A percentile compares a stretch with the other conserved stretches of the same genome.
These are phyloP conservation scores for Corchorus capsularis DNA, from an alignment of 345 rosid genomes.

Conservation along the genomic window DNA sequence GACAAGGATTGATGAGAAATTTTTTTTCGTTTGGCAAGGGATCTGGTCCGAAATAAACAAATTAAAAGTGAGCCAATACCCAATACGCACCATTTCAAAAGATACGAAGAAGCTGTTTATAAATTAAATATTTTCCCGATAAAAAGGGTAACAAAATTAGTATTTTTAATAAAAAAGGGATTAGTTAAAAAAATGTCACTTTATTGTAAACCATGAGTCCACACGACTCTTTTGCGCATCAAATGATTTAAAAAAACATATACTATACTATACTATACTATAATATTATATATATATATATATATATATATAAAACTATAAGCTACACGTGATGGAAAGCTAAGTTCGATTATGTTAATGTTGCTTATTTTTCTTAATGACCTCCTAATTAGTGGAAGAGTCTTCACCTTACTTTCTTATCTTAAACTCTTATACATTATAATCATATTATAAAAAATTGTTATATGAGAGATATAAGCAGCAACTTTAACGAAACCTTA, in stretches of 20 bases:
- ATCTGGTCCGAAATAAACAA: not conserved
- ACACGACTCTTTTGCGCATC: not conserved
- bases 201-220: not conserved
- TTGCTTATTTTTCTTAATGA: not conserved
- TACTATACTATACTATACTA: too few species aligned
- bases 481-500: not conserved
- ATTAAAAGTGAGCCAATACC: not conserved
- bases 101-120: too few species aligned
- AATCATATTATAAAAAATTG: not conserved
- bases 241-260: not conserved
- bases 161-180: too few species aligned
- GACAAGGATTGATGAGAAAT: not conserved
- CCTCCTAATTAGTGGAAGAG: constrained; percentile 15
- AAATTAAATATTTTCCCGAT: too few species aligned
- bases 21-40: not conserved
- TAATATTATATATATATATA: too few species aligned
- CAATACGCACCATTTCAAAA: too few species aligned
- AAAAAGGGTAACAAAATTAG: too few species aligned
- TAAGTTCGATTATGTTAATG: constrained; percentile 5
- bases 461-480: not conserved
- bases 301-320: not conserved
- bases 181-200: not conserved
- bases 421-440: not conserved
- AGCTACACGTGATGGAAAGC: constrained; percentile 27
- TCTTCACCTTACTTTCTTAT: constrained; percentile 3